phyloP scores from a whole-genome alignment of 306 rosid genomes.

The Corylus avellana region DNA sequence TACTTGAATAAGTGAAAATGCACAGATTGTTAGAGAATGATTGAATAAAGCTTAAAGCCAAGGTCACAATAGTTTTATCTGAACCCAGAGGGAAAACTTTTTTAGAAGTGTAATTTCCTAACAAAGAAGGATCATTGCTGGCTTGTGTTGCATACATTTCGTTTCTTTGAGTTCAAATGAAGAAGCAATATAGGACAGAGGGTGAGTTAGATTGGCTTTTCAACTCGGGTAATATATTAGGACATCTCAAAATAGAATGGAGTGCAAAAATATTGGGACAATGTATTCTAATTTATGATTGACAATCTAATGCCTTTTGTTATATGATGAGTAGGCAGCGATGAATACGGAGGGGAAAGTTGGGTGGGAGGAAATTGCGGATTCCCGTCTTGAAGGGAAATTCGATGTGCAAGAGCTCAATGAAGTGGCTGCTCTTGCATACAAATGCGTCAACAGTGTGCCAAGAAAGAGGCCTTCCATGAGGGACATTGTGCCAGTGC shows the following conservation, averaged over 20 bases:
- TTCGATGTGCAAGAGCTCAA: conserved; percentile 74
- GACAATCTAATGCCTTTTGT: conserved; percentile 22
- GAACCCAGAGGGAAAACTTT: background rate
- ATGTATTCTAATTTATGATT: background rate
- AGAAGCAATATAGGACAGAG: no score
- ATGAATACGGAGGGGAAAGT: conserved; percentile 89
- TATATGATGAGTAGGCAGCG: conserved; percentile 72
- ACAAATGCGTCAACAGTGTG: conserved; percentile 72
- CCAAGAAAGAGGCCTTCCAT: conserved; percentile 85
- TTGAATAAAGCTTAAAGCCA: background rate
- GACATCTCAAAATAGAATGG: no score
- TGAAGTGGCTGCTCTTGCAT: conserved; percentile 84
- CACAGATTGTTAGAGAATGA: background rate
- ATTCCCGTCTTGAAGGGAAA: conserved; percentile 71
- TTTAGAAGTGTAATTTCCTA: background rate
- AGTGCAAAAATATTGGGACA: no score
- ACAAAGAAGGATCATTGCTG: no score
- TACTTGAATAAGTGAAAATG: background rate
- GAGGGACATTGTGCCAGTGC: conserved; percentile 90
- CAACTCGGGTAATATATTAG: no score
- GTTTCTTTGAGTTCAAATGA: background rate
- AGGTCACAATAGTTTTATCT: background rate
- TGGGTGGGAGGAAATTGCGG: conserved; percentile 98
- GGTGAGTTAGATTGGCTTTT: no score
- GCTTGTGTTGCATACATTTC: background rate